Conservation (phyloP, 768 basidiomycete species). For the Trametes cingulata region DNA sequence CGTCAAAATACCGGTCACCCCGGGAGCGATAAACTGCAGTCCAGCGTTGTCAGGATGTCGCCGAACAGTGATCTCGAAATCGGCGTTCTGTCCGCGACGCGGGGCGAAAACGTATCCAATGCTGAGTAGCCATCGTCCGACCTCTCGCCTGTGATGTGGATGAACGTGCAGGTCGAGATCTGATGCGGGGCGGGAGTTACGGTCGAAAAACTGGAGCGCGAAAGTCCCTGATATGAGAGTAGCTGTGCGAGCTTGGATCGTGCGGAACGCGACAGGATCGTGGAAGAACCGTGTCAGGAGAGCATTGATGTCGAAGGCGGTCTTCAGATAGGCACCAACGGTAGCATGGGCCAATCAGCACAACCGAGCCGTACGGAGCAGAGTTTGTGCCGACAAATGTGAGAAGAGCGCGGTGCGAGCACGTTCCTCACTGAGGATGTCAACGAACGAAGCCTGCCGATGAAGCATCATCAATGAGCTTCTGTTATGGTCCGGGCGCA, state of each 20-base stretch:
- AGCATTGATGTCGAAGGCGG: constrained; percentile 34
- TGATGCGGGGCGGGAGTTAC: constrained; percentile 41
- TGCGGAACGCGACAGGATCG: constrained; percentile 40
- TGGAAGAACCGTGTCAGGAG: constrained; percentile 38
- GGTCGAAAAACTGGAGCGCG: constrained; percentile 54
- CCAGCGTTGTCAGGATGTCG: not conserved
- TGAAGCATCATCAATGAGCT: too few relatives aligned
- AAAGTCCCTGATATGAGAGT: constrained; percentile 53
- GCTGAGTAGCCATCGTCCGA: constrained; percentile 39
- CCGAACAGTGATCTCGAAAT: constrained; percentile 18
- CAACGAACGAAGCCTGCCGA: too few relatives aligned
- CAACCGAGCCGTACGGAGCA: too few relatives aligned
- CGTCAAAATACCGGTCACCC: constrained; percentile 35
- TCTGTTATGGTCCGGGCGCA: too few relatives aligned
- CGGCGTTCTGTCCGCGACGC: constrained; percentile 18
- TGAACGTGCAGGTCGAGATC: constrained; percentile 51
- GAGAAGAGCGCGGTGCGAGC: too few relatives aligned
- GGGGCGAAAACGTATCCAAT: constrained; percentile 35
- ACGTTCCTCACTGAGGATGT: too few relatives aligned
- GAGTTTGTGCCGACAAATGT: too few relatives aligned
- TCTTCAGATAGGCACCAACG: not conserved
- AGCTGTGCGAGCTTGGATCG: constrained; percentile 42
- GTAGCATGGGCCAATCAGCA: too few relatives aligned
- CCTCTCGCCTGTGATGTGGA: constrained; percentile 12
- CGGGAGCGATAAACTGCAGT: constrained; percentile 25